Evolutionary conservation across 2,329 filamentous ascomycete species (phyloP), one percentile per base, ranked within the genome.

Genomic region (Calycina herbarum): DNA sequence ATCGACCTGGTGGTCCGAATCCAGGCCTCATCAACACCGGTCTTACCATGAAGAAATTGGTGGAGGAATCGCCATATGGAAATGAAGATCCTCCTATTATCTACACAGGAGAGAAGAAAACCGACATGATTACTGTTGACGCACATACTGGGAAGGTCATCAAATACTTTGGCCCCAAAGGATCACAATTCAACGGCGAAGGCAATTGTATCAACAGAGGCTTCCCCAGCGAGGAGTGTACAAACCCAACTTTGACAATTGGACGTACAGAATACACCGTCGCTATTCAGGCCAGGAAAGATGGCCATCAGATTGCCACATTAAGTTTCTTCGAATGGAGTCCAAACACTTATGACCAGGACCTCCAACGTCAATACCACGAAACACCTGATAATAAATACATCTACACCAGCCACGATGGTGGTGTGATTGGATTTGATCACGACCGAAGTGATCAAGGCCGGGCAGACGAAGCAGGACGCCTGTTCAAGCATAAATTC

Each of bases 301-400:
- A 87, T 3, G 89, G 90, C 1, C 86, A 89, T 66, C 86, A 87
- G 7, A 90, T 99, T 68, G 96, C 93, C 73, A 97, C 92, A 0
- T 86, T 99, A 71, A 94, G 88, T 70, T 99, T 96, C 75, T 91
- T 93, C 11, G 95, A 99, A 77, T 99, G 95, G 95, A 89, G 88
- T 0, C 92, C 94, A 15, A 99, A 99, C 77, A 96, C 90, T 66
- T 91, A 89, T 67, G 94, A 99, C 77, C 86, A 86, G 69, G 95
- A 99, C 76, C 86, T 99, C 6, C 89, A 93, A 73, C 86, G 86
- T 60, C 93, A 98, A 75, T 95, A 98, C 74, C 85, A 85, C 15
- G 80, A 82, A 11, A 93, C 93, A 0, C 89, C 94, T 75, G 94
- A 98, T 76, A 89, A 91, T 71, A 91, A 90, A 67, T 97, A 98